phyloP scores from a whole-genome alignment of 129 eudicot genomes.

The Flaveria brownii region DNA sequence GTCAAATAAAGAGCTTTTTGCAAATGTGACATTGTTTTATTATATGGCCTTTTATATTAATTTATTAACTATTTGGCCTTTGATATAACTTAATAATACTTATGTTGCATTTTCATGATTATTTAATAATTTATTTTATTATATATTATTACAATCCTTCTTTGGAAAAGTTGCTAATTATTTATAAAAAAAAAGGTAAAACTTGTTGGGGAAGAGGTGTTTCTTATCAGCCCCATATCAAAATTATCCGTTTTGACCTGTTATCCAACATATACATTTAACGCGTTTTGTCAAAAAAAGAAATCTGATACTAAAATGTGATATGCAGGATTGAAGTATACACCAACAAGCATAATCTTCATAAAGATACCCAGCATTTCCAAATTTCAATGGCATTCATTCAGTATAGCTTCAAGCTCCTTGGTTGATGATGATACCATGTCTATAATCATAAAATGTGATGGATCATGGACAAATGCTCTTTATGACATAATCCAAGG shows the following conservation, averaged over 20 bases:
- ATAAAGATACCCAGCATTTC: constrained; percentile 80
- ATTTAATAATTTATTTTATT: too few relatives aligned
- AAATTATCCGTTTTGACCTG: neutral
- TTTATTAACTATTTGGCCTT: too few relatives aligned
- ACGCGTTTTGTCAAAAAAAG: too few relatives aligned
- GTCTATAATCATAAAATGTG: constrained; percentile 72
- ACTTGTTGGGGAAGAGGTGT: neutral
- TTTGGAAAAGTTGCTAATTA: too few relatives aligned
- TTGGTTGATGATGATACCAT: constrained; percentile 57
- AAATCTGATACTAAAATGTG: neutral
- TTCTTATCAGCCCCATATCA: neutral
- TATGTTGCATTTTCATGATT: too few relatives aligned
- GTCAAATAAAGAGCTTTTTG: too few relatives aligned
- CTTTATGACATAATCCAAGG: constrained; percentile 47
- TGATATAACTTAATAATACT: too few relatives aligned
- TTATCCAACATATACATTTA: neutral
- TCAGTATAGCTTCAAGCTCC: constrained; percentile 82
- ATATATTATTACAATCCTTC: too few relatives aligned
- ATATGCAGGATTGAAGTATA: constrained; percentile 66
- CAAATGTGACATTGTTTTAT: too few relatives aligned
- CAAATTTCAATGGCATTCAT: constrained; percentile 86
- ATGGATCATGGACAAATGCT: constrained; percentile 83
- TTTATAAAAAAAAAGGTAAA: neutral
- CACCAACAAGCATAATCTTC: constrained; percentile 80
- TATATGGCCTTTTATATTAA: too few relatives aligned